A percentile compares a stretch with the other conserved stretches of the same genome.
phyloP scores from a whole-genome alignment of 768 basidiomycete species.

The Phylloporus sp. region DNA sequence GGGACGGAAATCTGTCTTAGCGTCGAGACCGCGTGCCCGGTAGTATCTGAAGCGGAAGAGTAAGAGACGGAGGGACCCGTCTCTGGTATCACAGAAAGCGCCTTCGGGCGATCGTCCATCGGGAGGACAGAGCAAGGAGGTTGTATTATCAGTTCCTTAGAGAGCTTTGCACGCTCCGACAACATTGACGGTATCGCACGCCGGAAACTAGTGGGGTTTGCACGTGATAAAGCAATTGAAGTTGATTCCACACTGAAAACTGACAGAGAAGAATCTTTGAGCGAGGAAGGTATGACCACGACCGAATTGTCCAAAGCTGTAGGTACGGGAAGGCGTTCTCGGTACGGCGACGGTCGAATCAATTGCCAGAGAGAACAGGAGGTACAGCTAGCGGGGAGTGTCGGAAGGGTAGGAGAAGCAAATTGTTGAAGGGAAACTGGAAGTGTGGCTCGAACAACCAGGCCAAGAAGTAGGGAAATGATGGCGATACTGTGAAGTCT shows the following conservation, averaged over 20 bases:
- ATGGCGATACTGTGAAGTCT: slow-evolving; percentile 53
- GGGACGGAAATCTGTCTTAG: slow-evolving; percentile 45
- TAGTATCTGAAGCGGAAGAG: slow-evolving; percentile 12
- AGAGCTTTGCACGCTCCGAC: slow-evolving; percentile 26
- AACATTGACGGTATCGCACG: slow-evolving; percentile 16
- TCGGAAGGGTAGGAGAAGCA: slow-evolving; percentile 13
- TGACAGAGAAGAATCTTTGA: slow-evolving; percentile 50
- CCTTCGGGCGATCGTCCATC: slow-evolving; percentile 23
- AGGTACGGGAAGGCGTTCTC: slow-evolving; percentile 32
- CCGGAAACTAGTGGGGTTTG: slow-evolving; percentile 24
- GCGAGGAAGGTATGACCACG: slow-evolving; percentile 33
- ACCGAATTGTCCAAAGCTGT: slow-evolving; percentile 29
- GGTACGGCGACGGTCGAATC: slow-evolving; percentile 39
- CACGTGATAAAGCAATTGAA: slow-evolving; percentile 20
- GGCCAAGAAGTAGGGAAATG: slow-evolving; percentile 61
- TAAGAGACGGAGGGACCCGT: slow-evolving; percentile 6
- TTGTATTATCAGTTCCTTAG: slow-evolving; percentile 37
- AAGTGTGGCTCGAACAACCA: slow-evolving; percentile 35
- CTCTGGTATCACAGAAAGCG: slow-evolving; percentile 27
- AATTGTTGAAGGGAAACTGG: slow-evolving; percentile 21
- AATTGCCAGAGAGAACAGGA: slow-evolving; percentile 39
- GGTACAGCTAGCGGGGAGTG: slow-evolving; percentile 24
- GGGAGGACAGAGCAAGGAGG: slow-evolving; percentile 27
- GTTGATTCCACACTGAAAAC: slow-evolving; percentile 48
- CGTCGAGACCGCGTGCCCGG: slow-evolving; percentile 14